These are phyloP conservation scores for Fulvia fulva DNA, from an alignment of 2,329 filamentous ascomycete species.

Conservation along the genomic window DNA sequence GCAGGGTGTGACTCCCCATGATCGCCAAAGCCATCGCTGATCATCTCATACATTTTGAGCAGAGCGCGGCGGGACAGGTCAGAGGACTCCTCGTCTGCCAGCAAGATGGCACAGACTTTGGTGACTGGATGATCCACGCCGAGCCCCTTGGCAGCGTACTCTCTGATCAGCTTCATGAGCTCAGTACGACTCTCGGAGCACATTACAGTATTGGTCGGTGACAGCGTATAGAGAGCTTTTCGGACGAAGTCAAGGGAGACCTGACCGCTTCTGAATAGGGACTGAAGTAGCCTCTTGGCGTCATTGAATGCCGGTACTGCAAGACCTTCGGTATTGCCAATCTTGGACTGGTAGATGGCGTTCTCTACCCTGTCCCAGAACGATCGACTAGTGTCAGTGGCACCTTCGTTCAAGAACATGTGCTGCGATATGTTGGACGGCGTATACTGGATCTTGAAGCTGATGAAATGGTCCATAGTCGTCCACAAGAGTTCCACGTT, in stretches of 20 bases:
- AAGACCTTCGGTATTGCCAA: background rate
- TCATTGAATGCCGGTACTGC: background rate
- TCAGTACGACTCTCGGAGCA: background rate
- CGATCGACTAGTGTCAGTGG: background rate
- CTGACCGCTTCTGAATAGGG: background rate
- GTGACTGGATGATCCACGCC: background rate
- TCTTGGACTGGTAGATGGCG: background rate
- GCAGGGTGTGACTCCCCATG: background rate
- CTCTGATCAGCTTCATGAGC: background rate
- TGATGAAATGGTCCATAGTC: background rate
- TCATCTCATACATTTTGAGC: background rate
- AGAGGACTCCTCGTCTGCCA: background rate
- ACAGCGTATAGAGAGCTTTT: background rate
- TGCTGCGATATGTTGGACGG: background rate
- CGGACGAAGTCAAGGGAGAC: background rate
- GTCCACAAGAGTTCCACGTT: background rate
- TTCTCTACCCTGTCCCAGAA: background rate
- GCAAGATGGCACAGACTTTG: background rate
- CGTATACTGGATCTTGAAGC: background rate
- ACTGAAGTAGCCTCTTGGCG: background rate
- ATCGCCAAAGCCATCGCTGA: background rate
- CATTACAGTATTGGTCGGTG: background rate
- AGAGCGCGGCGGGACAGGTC: background rate
- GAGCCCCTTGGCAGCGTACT: background rate
- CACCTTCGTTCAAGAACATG: background rate